Conservation (phyloP, 129 eudicot genomes). For the sunflower (Helianthus annuus) region HanXRQr2.0-SUNRISE NC_035439.2:98396765-98397264, state of each 20-base stretch:
- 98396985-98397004: conserved; percentile 44
- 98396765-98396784: conserved; percentile 39
- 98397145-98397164: conserved; percentile 3
- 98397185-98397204: conserved; percentile 23
- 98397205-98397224: neutral
- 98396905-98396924: conserved; percentile 47
- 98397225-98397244: no score
- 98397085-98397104: conserved; percentile 50
- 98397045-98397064: conserved; percentile 65
- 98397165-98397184: conserved; percentile 35
- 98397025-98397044: conserved; percentile 71
- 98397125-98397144: conserved; percentile 28
- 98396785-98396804: conserved; percentile 72
- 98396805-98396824: conserved; percentile 59
- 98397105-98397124: conserved; percentile 26
- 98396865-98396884: conserved; percentile 53
- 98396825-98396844: conserved; percentile 40
- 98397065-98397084: conserved; percentile 89
- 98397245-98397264: no score
- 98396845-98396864: conserved; percentile 39
- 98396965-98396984: conserved; percentile 59
- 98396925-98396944: conserved; percentile 58
- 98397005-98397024: conserved; percentile 39
- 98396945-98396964: conserved; percentile 44
- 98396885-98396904: conserved; percentile 41